These are phyloP conservation scores for Silene coronaria DNA, from an alignment of 179 eudicot species.

Conservation along the genomic window DNA sequence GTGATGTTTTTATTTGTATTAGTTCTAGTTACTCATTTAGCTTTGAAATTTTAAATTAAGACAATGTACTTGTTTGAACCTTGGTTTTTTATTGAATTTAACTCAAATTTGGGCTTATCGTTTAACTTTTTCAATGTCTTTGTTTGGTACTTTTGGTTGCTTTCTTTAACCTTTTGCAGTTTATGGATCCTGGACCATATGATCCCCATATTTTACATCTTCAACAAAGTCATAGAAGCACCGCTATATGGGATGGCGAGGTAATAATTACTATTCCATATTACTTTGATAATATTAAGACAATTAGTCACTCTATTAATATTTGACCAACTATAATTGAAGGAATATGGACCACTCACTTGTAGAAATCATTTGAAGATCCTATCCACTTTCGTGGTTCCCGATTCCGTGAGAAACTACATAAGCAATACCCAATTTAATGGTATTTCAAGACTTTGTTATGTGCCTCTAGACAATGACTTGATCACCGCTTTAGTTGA, in stretches of 20 bases:
- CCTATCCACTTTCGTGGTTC: neutral
- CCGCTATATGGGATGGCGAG: neutral
- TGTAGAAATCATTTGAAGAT: too few relatives aligned
- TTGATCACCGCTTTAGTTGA: slow-evolving; percentile 1
- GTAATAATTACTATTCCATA: neutral
- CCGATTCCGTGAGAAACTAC: neutral
- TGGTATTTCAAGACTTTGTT: neutral
- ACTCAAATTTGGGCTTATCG: too few relatives aligned
- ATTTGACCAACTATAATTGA: too few relatives aligned
- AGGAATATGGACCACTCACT: too few relatives aligned
- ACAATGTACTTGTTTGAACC: too few relatives aligned
- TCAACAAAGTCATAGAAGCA: neutral
- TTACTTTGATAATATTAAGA: too few relatives aligned
- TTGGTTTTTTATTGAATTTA: too few relatives aligned
- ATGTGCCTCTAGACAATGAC: neutral
- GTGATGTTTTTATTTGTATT: too few relatives aligned
- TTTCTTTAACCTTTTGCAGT: neutral
- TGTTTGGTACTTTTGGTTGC: too few relatives aligned
- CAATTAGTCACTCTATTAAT: too few relatives aligned
- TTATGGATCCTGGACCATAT: neutral
- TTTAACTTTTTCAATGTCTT: too few relatives aligned
- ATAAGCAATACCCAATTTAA: neutral
- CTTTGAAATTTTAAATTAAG: too few relatives aligned
- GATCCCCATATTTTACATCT: neutral
- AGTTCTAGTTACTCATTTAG: neutral